A percentile compares a stretch with the other conserved stretches of the same genome.
Conservation (phyloP, 2,329 filamentous ascomycete species). For the Alternaria panax region DNA sequence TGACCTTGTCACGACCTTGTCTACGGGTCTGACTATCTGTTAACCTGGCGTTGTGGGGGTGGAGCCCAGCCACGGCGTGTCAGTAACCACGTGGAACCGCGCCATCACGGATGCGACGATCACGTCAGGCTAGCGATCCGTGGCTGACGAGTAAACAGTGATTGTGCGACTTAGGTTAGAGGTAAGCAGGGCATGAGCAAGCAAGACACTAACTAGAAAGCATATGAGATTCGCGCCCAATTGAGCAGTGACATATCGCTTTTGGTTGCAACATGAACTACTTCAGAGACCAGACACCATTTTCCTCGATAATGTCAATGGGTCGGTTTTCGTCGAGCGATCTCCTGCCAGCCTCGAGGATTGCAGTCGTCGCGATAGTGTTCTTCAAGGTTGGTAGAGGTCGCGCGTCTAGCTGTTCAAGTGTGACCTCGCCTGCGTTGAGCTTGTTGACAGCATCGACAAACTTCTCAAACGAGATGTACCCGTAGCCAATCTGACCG, state of each 20-base stretch:
- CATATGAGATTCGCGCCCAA: not conserved
- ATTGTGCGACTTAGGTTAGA: not conserved
- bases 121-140: not conserved
- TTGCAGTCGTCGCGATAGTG: conserved; percentile 89
- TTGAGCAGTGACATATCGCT: not conserved
- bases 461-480: conserved; percentile 95
- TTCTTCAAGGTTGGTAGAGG: conserved; percentile 86
- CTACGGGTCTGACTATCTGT: not conserved
- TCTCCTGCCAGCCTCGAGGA: conserved; percentile 83
- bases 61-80: conserved; percentile 5
- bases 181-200: not conserved
- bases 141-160: not conserved
- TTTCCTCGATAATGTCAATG: conserved; percentile 74
- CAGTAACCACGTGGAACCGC: conserved; percentile 9
- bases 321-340: conserved; percentile 84
- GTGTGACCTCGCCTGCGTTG: conserved; percentile 74
- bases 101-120: conserved; percentile 5
- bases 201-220: not conserved
- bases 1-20: conserved; percentile 4
- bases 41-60: conserved; percentile 1
- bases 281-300: conserved; percentile 73
- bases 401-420: conserved; percentile 79
- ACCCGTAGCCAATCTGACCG: conserved; percentile 90
- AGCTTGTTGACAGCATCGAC: conserved; percentile 83
- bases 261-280: conserved; percentile 38